These are phyloP conservation scores for Podospora pseudocomata DNA, from an alignment of 495 filamentous ascomycete genomes.

Conservation along the genomic window DNA sequence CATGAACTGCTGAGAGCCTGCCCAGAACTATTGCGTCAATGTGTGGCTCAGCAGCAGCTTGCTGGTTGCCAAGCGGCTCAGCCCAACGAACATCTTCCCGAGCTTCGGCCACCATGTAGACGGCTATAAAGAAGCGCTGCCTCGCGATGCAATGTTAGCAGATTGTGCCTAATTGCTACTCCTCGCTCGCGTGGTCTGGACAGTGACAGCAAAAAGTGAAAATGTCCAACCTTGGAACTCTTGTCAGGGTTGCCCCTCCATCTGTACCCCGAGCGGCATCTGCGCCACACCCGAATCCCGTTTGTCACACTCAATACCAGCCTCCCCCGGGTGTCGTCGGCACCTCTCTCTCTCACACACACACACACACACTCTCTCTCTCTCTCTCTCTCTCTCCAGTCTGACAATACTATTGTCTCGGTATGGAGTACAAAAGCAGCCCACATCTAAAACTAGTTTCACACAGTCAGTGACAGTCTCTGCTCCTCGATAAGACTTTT, in stretches of 20 bases:
- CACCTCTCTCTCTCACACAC: background rate
- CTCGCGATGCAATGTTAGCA: background rate
- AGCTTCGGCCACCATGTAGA: background rate
- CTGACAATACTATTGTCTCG: background rate
- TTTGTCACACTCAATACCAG: background rate
- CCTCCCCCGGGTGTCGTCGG: background rate
- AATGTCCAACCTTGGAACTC: background rate
- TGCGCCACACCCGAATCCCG: too few relatives aligned
- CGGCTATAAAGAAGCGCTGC: background rate
- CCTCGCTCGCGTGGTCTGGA: background rate
- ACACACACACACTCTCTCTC: background rate
- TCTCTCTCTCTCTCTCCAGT: background rate
- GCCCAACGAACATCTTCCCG: constrained; percentile 2
- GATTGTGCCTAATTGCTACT: background rate
- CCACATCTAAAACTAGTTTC: background rate
- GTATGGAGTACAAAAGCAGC: background rate
- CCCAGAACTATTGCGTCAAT: constrained; percentile 11
- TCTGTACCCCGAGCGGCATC: background rate
- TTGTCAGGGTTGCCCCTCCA: background rate
- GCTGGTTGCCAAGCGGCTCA: background rate
- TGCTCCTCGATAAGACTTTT: background rate
- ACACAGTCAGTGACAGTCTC: background rate
- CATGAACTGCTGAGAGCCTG: background rate
- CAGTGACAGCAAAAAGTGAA: background rate
- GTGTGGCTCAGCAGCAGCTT: constrained; percentile 15